Evolutionary conservation across 768 basidiomycete genomes (phyloP), one percentile per base, ranked within the genome.

Genomic region (Hirschioporus abietinus): DNA sequence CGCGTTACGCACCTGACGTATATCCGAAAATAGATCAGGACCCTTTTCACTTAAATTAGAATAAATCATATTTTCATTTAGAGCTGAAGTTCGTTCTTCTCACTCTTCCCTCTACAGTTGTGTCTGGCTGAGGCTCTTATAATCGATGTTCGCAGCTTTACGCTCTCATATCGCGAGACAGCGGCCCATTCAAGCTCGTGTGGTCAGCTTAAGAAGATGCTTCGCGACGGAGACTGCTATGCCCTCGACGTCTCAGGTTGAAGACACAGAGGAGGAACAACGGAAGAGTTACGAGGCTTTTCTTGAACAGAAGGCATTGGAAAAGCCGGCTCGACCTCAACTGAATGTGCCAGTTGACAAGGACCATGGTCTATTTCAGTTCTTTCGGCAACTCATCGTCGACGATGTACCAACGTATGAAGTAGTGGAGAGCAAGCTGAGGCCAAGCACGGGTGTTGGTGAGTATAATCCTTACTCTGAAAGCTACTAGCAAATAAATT

Each of bases 331-430:
- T 58, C 78, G 84, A 12, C 82, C 81, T 0, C 82, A 82, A 64
- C 72, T 83, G 18, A 77, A 77, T 59, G 72, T 86, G 58, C 63
- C 76, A 4, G 78, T 83, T 25, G 78, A 83, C 67, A 82, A 87
- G 24, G 83, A 88, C 67, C 92, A 94, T 74, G 92, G 92, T 0
- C 83, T 94, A 7, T 93, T 84, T 71, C 87, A 80, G 0, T 93
- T 94, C 74, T 94, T 93, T 77, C 82, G 90, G 24, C 79, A 74
- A 61, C 78, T 77, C 36, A 76, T 83, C 36, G 71, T 79, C 1
- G 68, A 66, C 15, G 88, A 85, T 6, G 80, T 79, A 64, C 81
- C 79, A n/a, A 78, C 74, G 57, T 86, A 86, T 69, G 87, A 90
- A 70, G 83, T 80, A 1, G 23, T 15, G 20, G 24, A 36, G 77